phyloP scores from a whole-genome alignment of 2,329 filamentous ascomycete species.

The Cladosporium sp. region DNA sequence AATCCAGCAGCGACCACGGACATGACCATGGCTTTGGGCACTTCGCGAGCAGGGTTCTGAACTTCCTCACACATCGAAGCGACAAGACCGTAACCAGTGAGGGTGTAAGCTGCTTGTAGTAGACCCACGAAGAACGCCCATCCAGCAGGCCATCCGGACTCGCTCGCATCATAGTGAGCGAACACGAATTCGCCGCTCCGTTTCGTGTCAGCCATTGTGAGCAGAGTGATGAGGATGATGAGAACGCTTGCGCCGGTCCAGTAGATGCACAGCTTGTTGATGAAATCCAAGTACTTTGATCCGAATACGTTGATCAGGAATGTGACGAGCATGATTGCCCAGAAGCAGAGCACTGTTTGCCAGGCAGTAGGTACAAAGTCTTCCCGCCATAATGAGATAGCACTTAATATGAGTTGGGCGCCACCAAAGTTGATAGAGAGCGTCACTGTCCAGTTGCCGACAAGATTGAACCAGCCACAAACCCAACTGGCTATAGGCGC shows the following conservation, averaged over 20 bases:
- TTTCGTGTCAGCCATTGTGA: conserved; percentile 60
- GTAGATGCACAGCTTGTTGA: conserved; percentile 73
- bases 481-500: conserved; percentile 69
- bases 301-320: conserved; percentile 66
- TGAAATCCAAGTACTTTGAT: conserved; percentile 62
- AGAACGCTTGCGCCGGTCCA: conserved; percentile 68
- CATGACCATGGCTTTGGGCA: conserved; percentile 69
- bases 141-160: conserved; percentile 65
- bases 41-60: conserved; percentile 66
- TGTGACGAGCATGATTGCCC: conserved; percentile 68
- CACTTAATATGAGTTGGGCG: conserved; percentile 66
- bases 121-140: conserved; percentile 74
- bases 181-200: conserved; percentile 66
- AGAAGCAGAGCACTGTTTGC: conserved; percentile 72
- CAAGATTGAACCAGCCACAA: conserved; percentile 70
- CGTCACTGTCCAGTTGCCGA: conserved; percentile 72
- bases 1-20: conserved; percentile 67
- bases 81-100: conserved; percentile 70
- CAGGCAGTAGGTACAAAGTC: conserved; percentile 66
- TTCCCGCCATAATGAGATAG: conserved; percentile 69
- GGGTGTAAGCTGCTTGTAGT: conserved; percentile 63
- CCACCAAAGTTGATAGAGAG: conserved; percentile 69
- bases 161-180: conserved; percentile 65
- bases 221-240: conserved; percentile 67
- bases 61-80: conserved; percentile 73